Evolutionary conservation across 1,139 yeast species (phyloP).

Genomic region (Yamadazyma diddensiae): DNA sequence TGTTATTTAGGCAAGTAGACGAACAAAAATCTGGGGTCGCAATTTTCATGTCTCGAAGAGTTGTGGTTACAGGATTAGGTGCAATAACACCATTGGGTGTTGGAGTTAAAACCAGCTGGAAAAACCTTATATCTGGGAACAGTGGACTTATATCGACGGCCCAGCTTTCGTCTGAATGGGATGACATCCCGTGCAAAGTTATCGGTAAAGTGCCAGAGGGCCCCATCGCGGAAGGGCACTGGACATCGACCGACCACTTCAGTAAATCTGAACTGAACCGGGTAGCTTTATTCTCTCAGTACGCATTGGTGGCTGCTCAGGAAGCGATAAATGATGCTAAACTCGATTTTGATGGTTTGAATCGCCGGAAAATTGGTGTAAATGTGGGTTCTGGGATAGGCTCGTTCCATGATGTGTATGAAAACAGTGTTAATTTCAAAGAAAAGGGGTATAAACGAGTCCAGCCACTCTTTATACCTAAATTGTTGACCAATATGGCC

Average conservation of each 20-base stretch:
- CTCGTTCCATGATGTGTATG: constrained; percentile 72
- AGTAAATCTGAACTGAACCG: constrained; percentile 51
- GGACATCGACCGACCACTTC: constrained; percentile 48
- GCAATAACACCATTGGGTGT: constrained; percentile 83
- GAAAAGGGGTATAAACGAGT: constrained; percentile 64
- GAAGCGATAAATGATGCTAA: constrained; percentile 75
- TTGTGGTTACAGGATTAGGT: constrained; percentile 92
- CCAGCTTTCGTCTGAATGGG: constrained; percentile 48
- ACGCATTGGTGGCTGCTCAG: constrained; percentile 70
- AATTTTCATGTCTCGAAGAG: constrained; percentile 34
- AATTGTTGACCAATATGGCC: constrained; percentile 86
- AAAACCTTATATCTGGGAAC: constrained; percentile 42
- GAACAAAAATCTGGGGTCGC: constrained; percentile 1
- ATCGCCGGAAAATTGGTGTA: constrained; percentile 53
- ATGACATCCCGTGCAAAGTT: constrained; percentile 68
- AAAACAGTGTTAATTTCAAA: constrained; percentile 51
- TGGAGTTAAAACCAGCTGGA: constrained; percentile 57
- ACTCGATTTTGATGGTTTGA: constrained; percentile 33
- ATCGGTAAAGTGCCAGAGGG: constrained; percentile 73
- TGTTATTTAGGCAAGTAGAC: constrained; percentile 20
- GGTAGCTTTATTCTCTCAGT: constrained; percentile 72
- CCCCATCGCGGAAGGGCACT: constrained; percentile 43
- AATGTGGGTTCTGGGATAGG: constrained; percentile 95
- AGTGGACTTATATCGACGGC: constrained; percentile 59
- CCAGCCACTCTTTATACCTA: constrained; percentile 85